phyloP scores from a whole-genome alignment of 2,329 filamentous ascomycete genomes.

The Didymella arachidicola region DNA sequence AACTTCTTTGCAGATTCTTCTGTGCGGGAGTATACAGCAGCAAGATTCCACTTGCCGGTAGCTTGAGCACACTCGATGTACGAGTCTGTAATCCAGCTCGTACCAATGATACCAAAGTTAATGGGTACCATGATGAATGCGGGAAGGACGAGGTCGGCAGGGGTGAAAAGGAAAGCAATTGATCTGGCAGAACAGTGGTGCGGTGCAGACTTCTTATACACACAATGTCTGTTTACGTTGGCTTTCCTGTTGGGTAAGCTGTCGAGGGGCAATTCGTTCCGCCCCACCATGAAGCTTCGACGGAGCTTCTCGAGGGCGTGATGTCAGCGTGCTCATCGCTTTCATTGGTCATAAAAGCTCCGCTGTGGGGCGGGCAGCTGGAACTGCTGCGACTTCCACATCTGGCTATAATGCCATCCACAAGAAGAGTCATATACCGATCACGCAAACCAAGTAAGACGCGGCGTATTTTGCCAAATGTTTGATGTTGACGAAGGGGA shows the following conservation, averaged over 20 bases:
- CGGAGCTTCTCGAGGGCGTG: constrained; percentile 8
- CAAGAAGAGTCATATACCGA: constrained; percentile 5
- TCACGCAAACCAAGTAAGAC: constrained; percentile 5
- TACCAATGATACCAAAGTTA: constrained; percentile 58
- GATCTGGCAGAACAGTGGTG: neutral
- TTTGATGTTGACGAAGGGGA: constrained; percentile 9
- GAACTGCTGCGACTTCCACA: constrained; percentile 16
- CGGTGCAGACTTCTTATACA: constrained; percentile 8
- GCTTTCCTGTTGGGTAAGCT: constrained; percentile 17
- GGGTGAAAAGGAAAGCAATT: neutral
- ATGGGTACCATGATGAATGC: constrained; percentile 39
- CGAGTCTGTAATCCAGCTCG: constrained; percentile 60
- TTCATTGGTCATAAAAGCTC: constrained; percentile 6
- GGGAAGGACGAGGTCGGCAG: neutral
- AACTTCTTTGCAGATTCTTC: constrained; percentile 54
- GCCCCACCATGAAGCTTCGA: constrained; percentile 16
- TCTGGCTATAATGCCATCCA: constrained; percentile 5
- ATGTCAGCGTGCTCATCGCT: constrained; percentile 11
- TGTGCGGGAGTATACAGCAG: constrained; percentile 58
- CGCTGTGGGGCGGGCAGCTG: neutral
- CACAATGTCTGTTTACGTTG: neutral
- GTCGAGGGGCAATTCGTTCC: constrained; percentile 8
- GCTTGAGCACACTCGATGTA: constrained; percentile 56
- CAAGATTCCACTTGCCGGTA: constrained; percentile 54
- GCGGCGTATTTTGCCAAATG: constrained; percentile 15